Percentiles rank a stretch among this genome's conserved stretches.
Conservation (phyloP, 2,329 filamentous ascomycete species). For the Ascochyta clinopodiicola region DNA sequence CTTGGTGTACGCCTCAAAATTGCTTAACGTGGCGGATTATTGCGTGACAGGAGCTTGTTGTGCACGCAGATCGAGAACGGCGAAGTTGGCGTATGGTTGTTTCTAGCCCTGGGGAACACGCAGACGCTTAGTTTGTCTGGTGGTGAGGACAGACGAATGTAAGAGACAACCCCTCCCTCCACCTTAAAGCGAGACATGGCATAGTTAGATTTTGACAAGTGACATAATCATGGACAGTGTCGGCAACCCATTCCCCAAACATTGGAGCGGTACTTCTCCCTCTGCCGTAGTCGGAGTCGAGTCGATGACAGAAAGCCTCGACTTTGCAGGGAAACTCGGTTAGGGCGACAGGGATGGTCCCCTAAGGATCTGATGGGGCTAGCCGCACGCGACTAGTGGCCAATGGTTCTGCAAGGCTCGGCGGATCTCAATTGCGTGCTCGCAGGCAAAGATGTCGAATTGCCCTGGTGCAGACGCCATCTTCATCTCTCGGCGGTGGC, state of each 20-base stretch:
- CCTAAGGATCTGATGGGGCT: slow-evolving; percentile 28
- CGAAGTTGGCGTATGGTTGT: background rate
- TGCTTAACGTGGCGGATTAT: slow-evolving; percentile 33
- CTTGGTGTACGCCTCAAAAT: slow-evolving; percentile 30
- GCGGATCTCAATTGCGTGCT: slow-evolving; percentile 43
- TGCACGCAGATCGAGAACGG: slow-evolving; percentile 1
- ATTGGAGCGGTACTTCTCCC: slow-evolving; percentile 6
- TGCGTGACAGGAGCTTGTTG: slow-evolving; percentile 31
- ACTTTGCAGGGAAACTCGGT: slow-evolving; percentile 32
- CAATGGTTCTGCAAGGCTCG: slow-evolving; percentile 26
- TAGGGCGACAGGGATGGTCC: slow-evolving; percentile 36
- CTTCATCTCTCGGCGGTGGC: slow-evolving; percentile 5
- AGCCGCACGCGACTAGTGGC: slow-evolving; percentile 19
- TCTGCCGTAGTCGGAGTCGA: slow-evolving; percentile 20
- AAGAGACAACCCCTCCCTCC: background rate
- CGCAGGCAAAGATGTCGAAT: slow-evolving; percentile 42
- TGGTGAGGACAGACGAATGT: slow-evolving; percentile 3
- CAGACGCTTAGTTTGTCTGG: slow-evolving; percentile 7
- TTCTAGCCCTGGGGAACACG: slow-evolving; percentile 1
- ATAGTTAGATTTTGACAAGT: slow-evolving; percentile 23
- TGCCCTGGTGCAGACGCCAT: slow-evolving; percentile 17
- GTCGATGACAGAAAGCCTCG: slow-evolving; percentile 21
- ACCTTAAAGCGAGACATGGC: slow-evolving; percentile 13
- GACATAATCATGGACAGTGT: slow-evolving; percentile 34
- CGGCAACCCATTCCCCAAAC: slow-evolving; percentile 9